Percentiles rank a stretch among this genome's conserved stretches.
Evolutionary conservation across 2,329 filamentous ascomycete species (phyloP).

Genomic region (Onygenales sp.): DNA sequence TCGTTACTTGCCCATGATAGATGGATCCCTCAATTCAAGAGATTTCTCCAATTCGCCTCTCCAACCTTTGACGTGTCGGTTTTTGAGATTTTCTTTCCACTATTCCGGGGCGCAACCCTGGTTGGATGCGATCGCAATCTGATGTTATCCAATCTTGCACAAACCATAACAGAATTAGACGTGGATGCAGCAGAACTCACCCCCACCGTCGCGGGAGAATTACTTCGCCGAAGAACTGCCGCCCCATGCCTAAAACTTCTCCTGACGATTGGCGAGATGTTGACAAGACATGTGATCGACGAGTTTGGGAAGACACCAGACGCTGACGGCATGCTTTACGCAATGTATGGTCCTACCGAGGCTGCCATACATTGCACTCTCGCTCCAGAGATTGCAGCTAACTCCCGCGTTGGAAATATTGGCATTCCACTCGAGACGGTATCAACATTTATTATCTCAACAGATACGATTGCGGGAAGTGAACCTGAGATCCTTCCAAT

Average conservation of each 20-base stretch:
- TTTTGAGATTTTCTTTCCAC: constrained; percentile 88
- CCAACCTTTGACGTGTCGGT: constrained; percentile 92
- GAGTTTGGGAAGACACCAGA: constrained; percentile 61
- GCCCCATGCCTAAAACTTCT: constrained; percentile 62
- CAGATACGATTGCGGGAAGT: constrained; percentile 24
- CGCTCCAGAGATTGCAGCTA: constrained; percentile 51
- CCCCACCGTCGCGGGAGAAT: constrained; percentile 71
- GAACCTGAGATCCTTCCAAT: constrained; percentile 48
- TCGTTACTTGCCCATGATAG: constrained; percentile 71
- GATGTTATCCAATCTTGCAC: constrained; percentile 67
- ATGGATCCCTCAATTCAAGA: constrained; percentile 64
- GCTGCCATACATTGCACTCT: constrained; percentile 84
- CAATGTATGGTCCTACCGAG: constrained; percentile 92
- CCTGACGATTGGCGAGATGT: constrained; percentile 87
- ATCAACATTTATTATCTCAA: constrained; percentile 60
- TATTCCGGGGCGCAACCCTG: constrained; percentile 64
- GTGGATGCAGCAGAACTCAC: constrained; percentile 84
- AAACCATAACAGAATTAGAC: constrained; percentile 52
- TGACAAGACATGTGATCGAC: constrained; percentile 63
- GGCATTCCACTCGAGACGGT: constrained; percentile 73
- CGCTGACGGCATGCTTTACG: constrained; percentile 62
- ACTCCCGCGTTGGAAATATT: constrained; percentile 57
- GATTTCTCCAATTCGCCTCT: constrained; percentile 85
- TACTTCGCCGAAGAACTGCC: constrained; percentile 57
- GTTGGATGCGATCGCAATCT: constrained; percentile 59